Evolutionary conservation across 2,329 filamentous ascomycete genomes (phyloP).

Genomic region (Berkeleyomyces basicola): DNA sequence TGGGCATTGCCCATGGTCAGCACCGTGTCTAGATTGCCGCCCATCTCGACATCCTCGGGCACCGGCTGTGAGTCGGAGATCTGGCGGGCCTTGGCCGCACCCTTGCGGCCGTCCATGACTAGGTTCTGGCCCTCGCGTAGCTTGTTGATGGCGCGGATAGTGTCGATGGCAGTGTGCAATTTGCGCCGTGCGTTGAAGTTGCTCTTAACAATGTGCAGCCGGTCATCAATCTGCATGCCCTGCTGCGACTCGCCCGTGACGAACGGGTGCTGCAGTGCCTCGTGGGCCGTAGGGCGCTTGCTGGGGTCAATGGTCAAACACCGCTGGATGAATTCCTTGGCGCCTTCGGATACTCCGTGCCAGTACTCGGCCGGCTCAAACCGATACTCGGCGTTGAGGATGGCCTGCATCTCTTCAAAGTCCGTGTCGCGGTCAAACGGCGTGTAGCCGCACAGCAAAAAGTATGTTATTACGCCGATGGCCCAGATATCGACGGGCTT

Average conservation of each 20-base stretch:
- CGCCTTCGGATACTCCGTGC: conserved; percentile 73
- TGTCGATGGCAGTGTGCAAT: conserved; percentile 54
- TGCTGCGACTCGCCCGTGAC: conserved; percentile 37
- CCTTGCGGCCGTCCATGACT: conserved; percentile 38
- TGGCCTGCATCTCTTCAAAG: conserved; percentile 98
- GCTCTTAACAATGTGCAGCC: conserved; percentile 54
- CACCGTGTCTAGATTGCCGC: conserved; percentile 6
- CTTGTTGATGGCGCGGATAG: conserved; percentile 55
- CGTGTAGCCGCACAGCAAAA: conserved; percentile 92
- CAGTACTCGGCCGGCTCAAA: conserved; percentile 94
- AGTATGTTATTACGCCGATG: conserved; percentile 96
- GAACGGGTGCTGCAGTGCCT: conserved; percentile 50
- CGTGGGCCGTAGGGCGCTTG: conserved; percentile 80
- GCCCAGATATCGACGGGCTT: conserved; percentile 98
- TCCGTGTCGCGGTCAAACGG: conserved; percentile 96
- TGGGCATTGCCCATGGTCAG: conserved; percentile 18
- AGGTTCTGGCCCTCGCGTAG: conserved; percentile 44
- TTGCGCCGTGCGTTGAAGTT: conserved; percentile 57
- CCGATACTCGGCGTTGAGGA: conserved; percentile 87
- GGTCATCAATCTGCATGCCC: conserved; percentile 39
- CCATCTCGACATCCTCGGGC: conserved; percentile 12
- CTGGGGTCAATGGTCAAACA: conserved; percentile 84
- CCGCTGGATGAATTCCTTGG: conserved; percentile 80
- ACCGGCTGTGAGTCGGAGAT: conserved; percentile 7
- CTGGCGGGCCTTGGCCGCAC: neutral